Evolutionary conservation across 2,329 filamentous ascomycete genomes (phyloP).

Genomic region (Fusarium sp.): DNA sequence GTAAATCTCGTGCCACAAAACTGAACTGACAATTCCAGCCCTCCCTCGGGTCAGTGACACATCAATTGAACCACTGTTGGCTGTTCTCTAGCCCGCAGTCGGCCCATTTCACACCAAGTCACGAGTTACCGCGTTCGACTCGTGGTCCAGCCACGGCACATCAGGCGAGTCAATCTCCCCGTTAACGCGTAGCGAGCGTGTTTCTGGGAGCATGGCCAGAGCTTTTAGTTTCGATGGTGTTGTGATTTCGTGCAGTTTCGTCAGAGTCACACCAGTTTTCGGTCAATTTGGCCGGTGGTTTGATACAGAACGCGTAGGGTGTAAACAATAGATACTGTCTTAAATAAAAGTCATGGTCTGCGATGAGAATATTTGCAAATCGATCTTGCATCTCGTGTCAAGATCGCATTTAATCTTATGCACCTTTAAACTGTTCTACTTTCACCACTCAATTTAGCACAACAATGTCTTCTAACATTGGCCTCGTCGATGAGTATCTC

Average conservation of each 20-base stretch:
- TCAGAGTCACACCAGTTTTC: slow-evolving; percentile 19
- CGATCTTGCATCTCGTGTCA: neutral
- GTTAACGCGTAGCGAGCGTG: slow-evolving; percentile 23
- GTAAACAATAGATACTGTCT: neutral
- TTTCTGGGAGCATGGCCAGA: slow-evolving; percentile 6
- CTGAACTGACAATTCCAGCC: neutral
- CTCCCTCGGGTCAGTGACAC: neutral
- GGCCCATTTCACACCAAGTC: slow-evolving; percentile 29
- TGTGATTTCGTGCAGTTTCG: neutral
- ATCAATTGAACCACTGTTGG: slow-evolving; percentile 3
- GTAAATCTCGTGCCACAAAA: neutral
- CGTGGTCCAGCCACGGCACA: slow-evolving; percentile 15
- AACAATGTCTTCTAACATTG: slow-evolving; percentile 22
- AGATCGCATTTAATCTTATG: neutral
- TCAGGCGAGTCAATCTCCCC: neutral
- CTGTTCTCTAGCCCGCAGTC: neutral
- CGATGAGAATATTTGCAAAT: accelerated
- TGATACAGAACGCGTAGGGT: neutral
- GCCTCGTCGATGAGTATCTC: slow-evolving; percentile 39
- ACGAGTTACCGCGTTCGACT: slow-evolving; percentile 37
- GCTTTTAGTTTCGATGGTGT: neutral
- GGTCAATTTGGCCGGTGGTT: neutral
- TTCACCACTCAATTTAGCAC: too few species aligned
- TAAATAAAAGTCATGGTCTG: neutral
- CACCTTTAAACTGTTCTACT: too few species aligned